Evolutionary conservation across 768 basidiomycete genomes (phyloP).

Genomic region (Pisolithus marmoratus): DNA sequence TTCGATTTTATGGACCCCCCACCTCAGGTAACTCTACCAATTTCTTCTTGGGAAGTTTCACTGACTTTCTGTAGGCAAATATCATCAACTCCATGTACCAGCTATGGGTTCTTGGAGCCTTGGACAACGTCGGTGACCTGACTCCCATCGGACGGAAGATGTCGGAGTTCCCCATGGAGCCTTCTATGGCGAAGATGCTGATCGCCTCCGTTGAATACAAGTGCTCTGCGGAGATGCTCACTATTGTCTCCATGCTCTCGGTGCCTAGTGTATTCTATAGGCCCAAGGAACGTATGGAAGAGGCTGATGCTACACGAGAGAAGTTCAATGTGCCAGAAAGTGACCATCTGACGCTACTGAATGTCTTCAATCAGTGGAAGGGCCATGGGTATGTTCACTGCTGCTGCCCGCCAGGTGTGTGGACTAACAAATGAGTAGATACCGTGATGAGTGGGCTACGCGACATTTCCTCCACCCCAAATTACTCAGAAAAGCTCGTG

Average conservation of each 20-base stretch:
- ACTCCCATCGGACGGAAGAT: conserved; percentile 91
- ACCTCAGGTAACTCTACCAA: conserved; percentile 61
- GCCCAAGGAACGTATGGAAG: conserved; percentile 95
- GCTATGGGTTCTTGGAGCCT: conserved; percentile 95
- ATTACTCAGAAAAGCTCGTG: conserved; percentile 87
- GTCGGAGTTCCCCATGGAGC: conserved; percentile 99
- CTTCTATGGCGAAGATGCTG: conserved; percentile 98
- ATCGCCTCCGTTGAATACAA: conserved; percentile 85
- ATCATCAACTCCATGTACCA: conserved; percentile 99
- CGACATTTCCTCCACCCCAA: conserved; percentile 97
- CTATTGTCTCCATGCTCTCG: conserved; percentile 97
- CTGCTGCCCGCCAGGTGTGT: not conserved
- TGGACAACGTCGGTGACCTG: conserved; percentile 96
- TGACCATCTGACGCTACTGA: conserved; percentile 91
- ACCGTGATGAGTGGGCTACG: conserved; percentile 91
- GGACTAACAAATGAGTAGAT: conserved; percentile 39
- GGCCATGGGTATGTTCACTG: conserved; percentile 68
- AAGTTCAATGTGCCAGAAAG: conserved; percentile 99
- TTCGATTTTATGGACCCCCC: conserved; percentile 99
- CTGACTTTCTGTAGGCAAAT: conserved; percentile 57
- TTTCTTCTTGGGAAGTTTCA: not conserved
- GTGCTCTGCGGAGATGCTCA: conserved; percentile 94
- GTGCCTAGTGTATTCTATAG: conserved; percentile 98
- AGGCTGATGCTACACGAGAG: conserved; percentile 94
- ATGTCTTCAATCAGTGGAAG: conserved; percentile 99